phyloP scores from a whole-genome alignment of 2,329 filamentous ascomycete species.

The Botrytis tulipae region DNA sequence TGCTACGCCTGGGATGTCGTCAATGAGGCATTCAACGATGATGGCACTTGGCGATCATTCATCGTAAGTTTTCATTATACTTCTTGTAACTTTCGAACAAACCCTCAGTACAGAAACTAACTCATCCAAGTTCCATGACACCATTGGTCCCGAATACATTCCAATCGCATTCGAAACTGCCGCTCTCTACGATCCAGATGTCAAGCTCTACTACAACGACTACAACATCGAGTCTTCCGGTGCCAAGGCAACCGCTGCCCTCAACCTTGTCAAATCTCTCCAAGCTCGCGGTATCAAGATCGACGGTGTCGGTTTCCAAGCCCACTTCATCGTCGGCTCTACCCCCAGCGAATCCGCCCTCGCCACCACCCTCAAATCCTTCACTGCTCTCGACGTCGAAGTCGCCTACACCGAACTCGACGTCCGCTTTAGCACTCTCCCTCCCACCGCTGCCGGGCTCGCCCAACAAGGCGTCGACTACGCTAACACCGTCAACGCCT shows the following conservation, averaged over 20 bases:
- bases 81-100: conserved; percentile 29
- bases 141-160: conserved; percentile 53
- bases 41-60: conserved; percentile 51
- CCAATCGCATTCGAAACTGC: conserved; percentile 35
- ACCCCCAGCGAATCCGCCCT: conserved; percentile 48
- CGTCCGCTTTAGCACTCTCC: conserved; percentile 50
- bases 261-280: conserved; percentile 46
- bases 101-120: not conserved
- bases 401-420: conserved; percentile 64
- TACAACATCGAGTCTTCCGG: conserved; percentile 60
- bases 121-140: conserved; percentile 5
- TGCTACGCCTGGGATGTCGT: conserved; percentile 67
- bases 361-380: conserved; percentile 48
- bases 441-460: conserved; percentile 43
- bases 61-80: conserved; percentile 51
- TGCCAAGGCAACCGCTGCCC: conserved; percentile 47
- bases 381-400: conserved; percentile 53
- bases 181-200: conserved; percentile 30
- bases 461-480: conserved; percentile 51
- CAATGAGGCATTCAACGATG: conserved; percentile 62
- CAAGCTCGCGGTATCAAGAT: conserved; percentile 53
- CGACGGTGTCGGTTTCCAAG: conserved; percentile 62
- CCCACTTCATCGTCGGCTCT: conserved; percentile 57
- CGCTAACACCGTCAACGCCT: conserved; percentile 35
- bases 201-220: conserved; percentile 48